Conservation (phyloP, 345 rosid genomes). For the Euclidium syriacum region DNA sequence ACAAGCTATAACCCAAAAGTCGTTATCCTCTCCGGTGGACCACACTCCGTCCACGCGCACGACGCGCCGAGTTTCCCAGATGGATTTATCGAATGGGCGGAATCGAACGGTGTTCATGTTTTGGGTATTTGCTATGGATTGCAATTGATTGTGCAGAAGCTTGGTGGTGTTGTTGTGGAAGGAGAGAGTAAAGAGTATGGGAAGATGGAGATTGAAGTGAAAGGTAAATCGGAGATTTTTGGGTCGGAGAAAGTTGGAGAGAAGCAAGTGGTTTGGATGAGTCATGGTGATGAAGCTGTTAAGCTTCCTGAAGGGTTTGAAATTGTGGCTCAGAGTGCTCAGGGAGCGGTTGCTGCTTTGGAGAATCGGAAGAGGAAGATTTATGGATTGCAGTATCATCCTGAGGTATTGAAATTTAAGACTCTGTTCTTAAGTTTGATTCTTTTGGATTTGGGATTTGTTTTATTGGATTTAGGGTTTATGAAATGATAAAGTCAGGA, state of each 20-base stretch:
- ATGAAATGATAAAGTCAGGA: too few species aligned
- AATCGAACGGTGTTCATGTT: conserved; percentile 47
- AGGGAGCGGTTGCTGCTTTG: conserved; percentile 79
- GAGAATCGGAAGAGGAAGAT: conserved; percentile 57
- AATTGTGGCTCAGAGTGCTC: conserved; percentile 66
- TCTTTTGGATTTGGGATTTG: background rate
- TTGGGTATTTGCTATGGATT: conserved; percentile 87
- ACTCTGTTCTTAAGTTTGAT: background rate
- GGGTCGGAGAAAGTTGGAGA: conserved; percentile 64
- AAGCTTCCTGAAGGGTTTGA: conserved; percentile 71
- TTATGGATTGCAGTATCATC: conserved; percentile 92
- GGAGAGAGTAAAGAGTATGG: conserved; percentile 93
- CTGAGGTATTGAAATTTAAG: conserved; percentile 53
- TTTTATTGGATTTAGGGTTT: too few species aligned
- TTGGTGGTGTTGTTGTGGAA: conserved; percentile 70
- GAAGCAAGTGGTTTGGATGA: conserved; percentile 90
- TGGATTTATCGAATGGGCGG: conserved; percentile 76
- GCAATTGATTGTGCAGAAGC: conserved; percentile 76
- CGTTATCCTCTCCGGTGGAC: conserved; percentile 93
- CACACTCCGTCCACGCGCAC: conserved; percentile 78
- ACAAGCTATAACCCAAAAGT: conserved; percentile 56
- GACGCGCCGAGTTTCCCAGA: conserved; percentile 69
- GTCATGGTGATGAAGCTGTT: conserved; percentile 90
- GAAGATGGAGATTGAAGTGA: conserved; percentile 85
- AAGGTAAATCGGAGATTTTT: conserved; percentile 43